These are phyloP conservation scores for Nakazawaea laoshanensis DNA, from an alignment of 805 yeast genomes.

Conservation along the genomic window DNA sequence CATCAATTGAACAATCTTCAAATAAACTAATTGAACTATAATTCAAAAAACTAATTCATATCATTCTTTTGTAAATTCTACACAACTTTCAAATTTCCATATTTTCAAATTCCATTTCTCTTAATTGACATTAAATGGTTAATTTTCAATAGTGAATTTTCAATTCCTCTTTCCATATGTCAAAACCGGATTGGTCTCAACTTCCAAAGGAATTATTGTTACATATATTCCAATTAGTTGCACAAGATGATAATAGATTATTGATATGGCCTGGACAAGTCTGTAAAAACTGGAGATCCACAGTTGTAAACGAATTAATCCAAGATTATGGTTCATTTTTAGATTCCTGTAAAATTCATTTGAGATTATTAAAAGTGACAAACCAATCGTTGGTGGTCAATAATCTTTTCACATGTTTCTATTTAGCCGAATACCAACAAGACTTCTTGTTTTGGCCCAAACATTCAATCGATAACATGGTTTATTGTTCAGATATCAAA, in stretches of 20 bases:
- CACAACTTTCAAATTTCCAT: no score
- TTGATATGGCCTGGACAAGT: conserved; percentile 2
- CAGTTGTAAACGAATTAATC: not conserved
- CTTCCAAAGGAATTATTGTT: conserved; percentile 7
- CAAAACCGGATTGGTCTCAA: conserved; percentile 4
- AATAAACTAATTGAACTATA: no score
- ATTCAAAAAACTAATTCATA: no score
- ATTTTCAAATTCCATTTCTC: no score
- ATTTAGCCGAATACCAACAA: conserved; percentile 9
- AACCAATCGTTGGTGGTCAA: conserved; percentile 3
- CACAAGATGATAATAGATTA: not conserved
- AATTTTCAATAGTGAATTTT: no score
- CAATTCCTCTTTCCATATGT: no score
- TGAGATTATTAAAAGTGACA: conserved; percentile 3
- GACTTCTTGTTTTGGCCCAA: conserved; percentile 10
- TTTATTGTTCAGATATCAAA: conserved; percentile 6
- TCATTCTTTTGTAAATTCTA: no score
- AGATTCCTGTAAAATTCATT: conserved; percentile 2
- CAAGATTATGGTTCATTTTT: conserved; percentile 1
- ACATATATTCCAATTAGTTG: conserved; percentile 2
- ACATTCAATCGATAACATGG: conserved; percentile 5
- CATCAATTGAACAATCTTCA: no score
- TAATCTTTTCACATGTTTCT: conserved; percentile 9
- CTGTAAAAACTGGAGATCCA: conserved; percentile 5
- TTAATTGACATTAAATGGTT: no score